Evolutionary conservation across 257 asterid species (phyloP).

Genomic region (Ilex asprella): DNA sequence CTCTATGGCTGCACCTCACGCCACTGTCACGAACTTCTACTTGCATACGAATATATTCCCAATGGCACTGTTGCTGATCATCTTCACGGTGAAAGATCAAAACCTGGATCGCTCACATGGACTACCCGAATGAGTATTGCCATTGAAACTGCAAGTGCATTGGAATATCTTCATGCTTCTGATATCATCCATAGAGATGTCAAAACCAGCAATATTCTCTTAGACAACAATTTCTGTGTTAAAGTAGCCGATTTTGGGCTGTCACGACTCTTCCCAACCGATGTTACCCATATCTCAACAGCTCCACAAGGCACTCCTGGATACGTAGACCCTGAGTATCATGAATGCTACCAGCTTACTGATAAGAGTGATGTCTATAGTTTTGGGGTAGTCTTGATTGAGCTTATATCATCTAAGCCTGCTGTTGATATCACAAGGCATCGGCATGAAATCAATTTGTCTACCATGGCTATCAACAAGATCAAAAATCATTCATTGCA

Average conservation of each 20-base stretch:
- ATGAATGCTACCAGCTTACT: constrained; percentile 24
- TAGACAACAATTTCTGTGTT: constrained; percentile 21
- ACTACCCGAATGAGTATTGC: constrained; percentile 24
- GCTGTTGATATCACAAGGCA: constrained; percentile 27
- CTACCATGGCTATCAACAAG: constrained; percentile 26
- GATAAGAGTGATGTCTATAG: constrained; percentile 35
- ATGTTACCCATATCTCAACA: constrained; percentile 27
- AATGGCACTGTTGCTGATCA: constrained; percentile 35
- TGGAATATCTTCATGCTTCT: constrained; percentile 32
- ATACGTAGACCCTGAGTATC: constrained; percentile 34
- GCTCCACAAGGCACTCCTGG: constrained; percentile 37
- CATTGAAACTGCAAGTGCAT: constrained; percentile 20
- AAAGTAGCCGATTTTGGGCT: constrained; percentile 37
- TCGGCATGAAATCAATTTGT: constrained; percentile 25
- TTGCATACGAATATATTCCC: constrained; percentile 31
- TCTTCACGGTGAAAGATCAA: constrained; percentile 17
- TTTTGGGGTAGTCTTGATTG: constrained; percentile 32
- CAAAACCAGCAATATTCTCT: constrained; percentile 25
- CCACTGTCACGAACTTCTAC: constrained; percentile 17
- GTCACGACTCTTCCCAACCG: constrained; percentile 22
- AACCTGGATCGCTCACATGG: constrained; percentile 15
- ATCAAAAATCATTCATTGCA: constrained; percentile 13
- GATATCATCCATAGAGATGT: constrained; percentile 30
- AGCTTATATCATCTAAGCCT: constrained; percentile 29
- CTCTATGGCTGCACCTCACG: constrained; percentile 35